Evolutionary conservation across 116 monocot genomes (phyloP).

Genomic region (Zostera marina): DNA sequence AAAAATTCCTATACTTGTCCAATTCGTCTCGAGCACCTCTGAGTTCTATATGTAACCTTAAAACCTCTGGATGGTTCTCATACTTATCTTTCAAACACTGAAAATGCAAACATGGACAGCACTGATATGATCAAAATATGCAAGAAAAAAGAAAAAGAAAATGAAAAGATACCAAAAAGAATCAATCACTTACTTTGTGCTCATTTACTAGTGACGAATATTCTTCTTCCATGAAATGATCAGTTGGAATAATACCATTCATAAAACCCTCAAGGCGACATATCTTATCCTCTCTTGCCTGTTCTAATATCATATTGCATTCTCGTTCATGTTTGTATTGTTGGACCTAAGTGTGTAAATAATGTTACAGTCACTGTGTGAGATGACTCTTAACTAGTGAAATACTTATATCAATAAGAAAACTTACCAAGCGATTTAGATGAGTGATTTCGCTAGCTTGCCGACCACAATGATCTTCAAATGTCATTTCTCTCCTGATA

Average conservation of each 20-base stretch:
- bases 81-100: constrained; percentile 77
- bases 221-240: constrained; percentile 86
- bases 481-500: constrained; percentile 90
- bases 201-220: constrained; percentile 57
- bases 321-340: constrained; percentile 99
- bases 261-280: constrained; percentile 77
- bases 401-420: constrained; percentile 1
- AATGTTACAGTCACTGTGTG: too few relatives aligned
- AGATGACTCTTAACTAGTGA: too few relatives aligned
- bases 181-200: constrained; percentile 39
- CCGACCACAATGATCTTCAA: constrained; percentile 59
- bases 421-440: constrained; percentile 62
- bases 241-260: constrained; percentile 76
- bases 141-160: background rate
- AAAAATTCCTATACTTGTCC: constrained; percentile 61
- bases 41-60: constrained; percentile 52
- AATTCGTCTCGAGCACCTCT: constrained; percentile 65
- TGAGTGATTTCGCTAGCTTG: constrained; percentile 71
- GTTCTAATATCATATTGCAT: constrained; percentile 70
- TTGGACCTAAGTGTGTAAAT: constrained; percentile 38
- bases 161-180: background rate
- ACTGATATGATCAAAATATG: too few relatives aligned
- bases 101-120: background rate
- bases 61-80: constrained; percentile 81
- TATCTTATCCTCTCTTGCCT: constrained; percentile 73